These are phyloP conservation scores for Arachnomyces sp. DNA, from an alignment of 2,329 filamentous ascomycete species.

Conservation along the genomic window DNA sequence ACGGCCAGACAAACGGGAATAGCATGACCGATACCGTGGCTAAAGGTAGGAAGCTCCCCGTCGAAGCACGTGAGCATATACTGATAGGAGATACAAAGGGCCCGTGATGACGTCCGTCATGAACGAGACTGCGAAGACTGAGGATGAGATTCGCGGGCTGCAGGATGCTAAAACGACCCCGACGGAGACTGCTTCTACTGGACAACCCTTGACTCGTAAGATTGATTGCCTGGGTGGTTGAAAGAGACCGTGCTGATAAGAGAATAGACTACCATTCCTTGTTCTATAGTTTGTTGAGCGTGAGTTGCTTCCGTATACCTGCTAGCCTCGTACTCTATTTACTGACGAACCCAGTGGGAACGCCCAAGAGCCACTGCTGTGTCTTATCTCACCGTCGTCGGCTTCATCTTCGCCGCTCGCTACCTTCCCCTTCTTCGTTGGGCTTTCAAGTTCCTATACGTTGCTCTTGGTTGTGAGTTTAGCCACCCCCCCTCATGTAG, in stretches of 20 bases:
- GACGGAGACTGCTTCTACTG: conserved; percentile 48
- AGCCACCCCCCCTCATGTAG: neutral
- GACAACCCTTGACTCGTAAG: conserved; percentile 54
- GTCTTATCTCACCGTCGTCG: conserved; percentile 47
- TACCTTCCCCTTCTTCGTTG: conserved; percentile 56
- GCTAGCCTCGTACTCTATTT: neutral
- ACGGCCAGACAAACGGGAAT: too few species aligned
- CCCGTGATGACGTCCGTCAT: conserved; percentile 50
- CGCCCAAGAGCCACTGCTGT: conserved; percentile 56
- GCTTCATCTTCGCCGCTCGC: conserved; percentile 54
- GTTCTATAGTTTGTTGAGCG: conserved; percentile 57
- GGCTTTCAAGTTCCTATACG: conserved; percentile 52
- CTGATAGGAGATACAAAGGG: conserved; percentile 24
- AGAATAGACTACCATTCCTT: conserved; percentile 54
- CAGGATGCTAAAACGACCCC: conserved; percentile 47
- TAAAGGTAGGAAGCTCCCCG: too few species aligned
- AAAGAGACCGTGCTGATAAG: conserved; percentile 5
- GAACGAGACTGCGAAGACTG: conserved; percentile 48
- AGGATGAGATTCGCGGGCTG: conserved; percentile 50
- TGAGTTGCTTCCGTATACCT: conserved; percentile 23
- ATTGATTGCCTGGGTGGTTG: neutral
- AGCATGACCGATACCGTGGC: too few species aligned
- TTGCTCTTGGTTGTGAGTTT: conserved; percentile 49
- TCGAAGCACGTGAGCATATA: neutral
- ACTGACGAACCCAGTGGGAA: conserved; percentile 44